Percentiles rank a stretch among this genome's conserved stretches.
These are phyloP conservation scores for Lactarius akahatsu DNA, from an alignment of 768 basidiomycete genomes.

Conservation along the genomic window DNA sequence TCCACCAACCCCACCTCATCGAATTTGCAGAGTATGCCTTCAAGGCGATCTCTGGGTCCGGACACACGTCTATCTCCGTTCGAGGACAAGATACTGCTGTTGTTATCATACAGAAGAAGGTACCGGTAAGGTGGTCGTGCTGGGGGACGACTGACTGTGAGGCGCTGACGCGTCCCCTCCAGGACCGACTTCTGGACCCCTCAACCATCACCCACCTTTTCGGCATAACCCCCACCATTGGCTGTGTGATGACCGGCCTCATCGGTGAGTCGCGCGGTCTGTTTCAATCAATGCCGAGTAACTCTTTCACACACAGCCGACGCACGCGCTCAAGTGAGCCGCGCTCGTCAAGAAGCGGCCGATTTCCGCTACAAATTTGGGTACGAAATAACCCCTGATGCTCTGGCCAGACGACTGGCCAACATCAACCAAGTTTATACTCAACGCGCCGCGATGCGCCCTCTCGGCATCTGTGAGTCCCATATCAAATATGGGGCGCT, in stretches of 20 bases:
- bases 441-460: conserved; percentile 95
- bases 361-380: conserved; percentile 96
- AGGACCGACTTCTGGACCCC: conserved; percentile 98
- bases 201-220: conserved; percentile 93
- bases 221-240: conserved; percentile 94
- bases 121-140: conserved; percentile 59
- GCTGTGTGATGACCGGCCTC: conserved; percentile 97
- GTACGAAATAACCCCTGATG: conserved; percentile 97
- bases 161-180: conserved; percentile 12
- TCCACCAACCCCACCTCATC: not conserved
- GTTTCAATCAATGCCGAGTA: not conserved
- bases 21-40: conserved; percentile 86
- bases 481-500: conserved; percentile 6
- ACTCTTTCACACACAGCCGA: conserved; percentile 58
- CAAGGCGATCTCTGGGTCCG: conserved; percentile 97
- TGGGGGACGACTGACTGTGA: conserved; percentile 7
- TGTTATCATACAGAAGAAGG: conserved; percentile 97
- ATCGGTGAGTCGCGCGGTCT: conserved; percentile 57
- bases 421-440: conserved; percentile 99
- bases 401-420: conserved; percentile 89
- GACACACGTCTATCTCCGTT: conserved; percentile 90
- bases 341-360: conserved; percentile 87
- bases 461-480: conserved; percentile 84
- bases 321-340: conserved; percentile 82
- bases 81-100: conserved; percentile 94